Evolutionary conservation across 805 yeast genomes (phyloP).

Genomic region (Starmerella scarabaei): DNA sequence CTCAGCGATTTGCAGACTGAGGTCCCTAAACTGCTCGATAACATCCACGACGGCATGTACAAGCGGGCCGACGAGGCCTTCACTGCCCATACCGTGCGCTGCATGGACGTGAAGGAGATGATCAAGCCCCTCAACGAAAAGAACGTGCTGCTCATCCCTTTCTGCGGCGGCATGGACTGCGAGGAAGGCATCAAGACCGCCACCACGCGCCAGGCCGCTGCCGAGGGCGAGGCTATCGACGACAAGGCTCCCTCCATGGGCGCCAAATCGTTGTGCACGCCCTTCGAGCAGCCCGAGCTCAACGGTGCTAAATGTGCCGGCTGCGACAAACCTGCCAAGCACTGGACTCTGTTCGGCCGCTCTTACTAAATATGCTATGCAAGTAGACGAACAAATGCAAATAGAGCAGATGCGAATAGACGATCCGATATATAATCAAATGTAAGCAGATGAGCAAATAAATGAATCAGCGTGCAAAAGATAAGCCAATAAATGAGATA

Average conservation of each 20-base stretch:
- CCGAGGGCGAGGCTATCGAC: constrained; percentile 72
- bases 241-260: constrained; percentile 99
- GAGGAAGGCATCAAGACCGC: constrained; percentile 94
- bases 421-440: no score
- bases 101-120: constrained; percentile 80
- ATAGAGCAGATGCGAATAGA: background rate
- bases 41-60: constrained; percentile 65
- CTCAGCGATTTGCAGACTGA: constrained; percentile 51
- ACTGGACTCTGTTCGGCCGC: constrained; percentile 94
- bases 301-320: constrained; percentile 74
- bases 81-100: constrained; percentile 71
- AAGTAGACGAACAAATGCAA: background rate
- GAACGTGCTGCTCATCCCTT: constrained; percentile 85
- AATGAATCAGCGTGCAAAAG: background rate
- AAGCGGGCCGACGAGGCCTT: constrained; percentile 67
- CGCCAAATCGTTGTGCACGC: constrained; percentile 95
- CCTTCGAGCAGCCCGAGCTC: constrained; percentile 79
- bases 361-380: constrained; percentile 54
- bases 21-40: constrained; percentile 66
- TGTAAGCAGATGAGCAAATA: no score
- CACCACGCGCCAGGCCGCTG: constrained; percentile 63
- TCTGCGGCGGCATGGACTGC: constrained; percentile 93
- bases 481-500: background rate
- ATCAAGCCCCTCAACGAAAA: constrained; percentile 84
- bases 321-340: constrained; percentile 63